Percentiles rank a stretch among this genome's conserved stretches.
These are phyloP conservation scores for Saccharomyces hybrid DNA, from an alignment of 1,139 yeast species.

Conservation along the genomic window DNA sequence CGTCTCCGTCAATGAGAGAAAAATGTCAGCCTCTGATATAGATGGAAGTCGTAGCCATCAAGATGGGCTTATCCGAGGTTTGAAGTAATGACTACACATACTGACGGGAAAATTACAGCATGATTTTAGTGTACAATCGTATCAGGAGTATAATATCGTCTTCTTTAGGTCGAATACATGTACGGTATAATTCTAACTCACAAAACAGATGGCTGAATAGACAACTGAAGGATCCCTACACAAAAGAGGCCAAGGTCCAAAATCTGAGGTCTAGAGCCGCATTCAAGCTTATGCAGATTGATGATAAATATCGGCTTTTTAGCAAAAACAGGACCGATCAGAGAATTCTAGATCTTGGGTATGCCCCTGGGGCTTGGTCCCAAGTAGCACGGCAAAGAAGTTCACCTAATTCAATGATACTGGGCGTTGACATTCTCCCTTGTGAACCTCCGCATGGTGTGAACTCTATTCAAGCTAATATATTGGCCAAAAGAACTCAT, in stretches of 20 bases:
- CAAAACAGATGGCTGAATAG: conserved; percentile 71
- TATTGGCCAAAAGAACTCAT: conserved; percentile 62
- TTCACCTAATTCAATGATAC: conserved; percentile 51
- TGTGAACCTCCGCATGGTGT: conserved; percentile 76
- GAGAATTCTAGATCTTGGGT: conserved; percentile 82
- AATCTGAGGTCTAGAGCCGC: conserved; percentile 84
- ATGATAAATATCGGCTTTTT: conserved; percentile 56
- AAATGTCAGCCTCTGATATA: not conserved
- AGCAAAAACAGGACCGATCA: conserved; percentile 32
- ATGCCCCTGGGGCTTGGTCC: conserved; percentile 96
- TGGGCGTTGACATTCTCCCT: conserved; percentile 82
- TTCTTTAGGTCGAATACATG: conserved; percentile 1
- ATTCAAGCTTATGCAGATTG: conserved; percentile 67
- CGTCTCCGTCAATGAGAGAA: not conserved
- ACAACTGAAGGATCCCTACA: conserved; percentile 55
- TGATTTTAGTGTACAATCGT: not conserved
- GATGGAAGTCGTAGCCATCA: not conserved
- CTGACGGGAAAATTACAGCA: not conserved
- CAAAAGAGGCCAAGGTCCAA: conserved; percentile 56
- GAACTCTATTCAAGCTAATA: conserved; percentile 78
- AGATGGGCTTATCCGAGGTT: not conserved
- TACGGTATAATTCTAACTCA: conserved; percentile 17
- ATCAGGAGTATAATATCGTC: not conserved
- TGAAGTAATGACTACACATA: not conserved
- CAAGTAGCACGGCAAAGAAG: conserved; percentile 65